Percentiles rank a stretch among this genome's conserved stretches.
Conservation (phyloP, 2,329 filamentous ascomycete species). For the Stagonosporopsis chrysanthemi region DNA sequence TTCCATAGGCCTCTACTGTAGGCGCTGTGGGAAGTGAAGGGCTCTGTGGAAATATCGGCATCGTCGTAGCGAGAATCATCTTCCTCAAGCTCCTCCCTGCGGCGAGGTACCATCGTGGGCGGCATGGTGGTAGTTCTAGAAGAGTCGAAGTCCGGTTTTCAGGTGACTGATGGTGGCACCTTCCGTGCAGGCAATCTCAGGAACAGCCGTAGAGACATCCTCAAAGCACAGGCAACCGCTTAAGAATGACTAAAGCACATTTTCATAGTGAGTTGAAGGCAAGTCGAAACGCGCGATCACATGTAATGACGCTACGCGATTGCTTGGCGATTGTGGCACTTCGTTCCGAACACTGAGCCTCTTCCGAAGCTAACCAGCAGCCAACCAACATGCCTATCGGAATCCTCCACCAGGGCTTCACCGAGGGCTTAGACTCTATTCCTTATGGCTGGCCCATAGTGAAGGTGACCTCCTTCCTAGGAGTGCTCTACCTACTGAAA, state of each 20-base stretch:
- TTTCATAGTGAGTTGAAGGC: background rate
- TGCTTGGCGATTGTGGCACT: conserved; percentile 33
- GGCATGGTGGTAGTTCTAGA: background rate
- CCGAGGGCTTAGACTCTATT: conserved; percentile 62
- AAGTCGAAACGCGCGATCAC: conserved; percentile 4
- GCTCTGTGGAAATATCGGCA: conserved; percentile 66
- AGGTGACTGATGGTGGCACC: background rate
- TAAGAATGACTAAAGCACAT: background rate
- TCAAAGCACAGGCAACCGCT: background rate
- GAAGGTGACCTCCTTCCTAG: conserved; percentile 61
- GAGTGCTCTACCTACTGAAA: conserved; percentile 68
- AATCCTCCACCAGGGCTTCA: conserved; percentile 62
- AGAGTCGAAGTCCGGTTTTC: background rate
- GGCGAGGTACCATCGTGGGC: conserved; percentile 6
- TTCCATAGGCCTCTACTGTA: conserved; percentile 68
- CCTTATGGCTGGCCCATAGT: conserved; percentile 62
- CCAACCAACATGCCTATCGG: conserved; percentile 65
- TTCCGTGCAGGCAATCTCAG: background rate
- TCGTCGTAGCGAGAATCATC: conserved; percentile 36
- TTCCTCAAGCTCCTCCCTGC: conserved; percentile 20
- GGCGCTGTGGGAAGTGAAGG: conserved; percentile 65
- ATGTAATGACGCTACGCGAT: conserved; percentile 15
- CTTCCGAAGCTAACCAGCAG: conserved; percentile 27
- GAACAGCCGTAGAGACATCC: background rate
- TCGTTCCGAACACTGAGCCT: conserved; percentile 34